Conservation (phyloP, 225 moss, liverwort and hornwort genomes). For the Pseudisothecium myosuroides region DNA sequence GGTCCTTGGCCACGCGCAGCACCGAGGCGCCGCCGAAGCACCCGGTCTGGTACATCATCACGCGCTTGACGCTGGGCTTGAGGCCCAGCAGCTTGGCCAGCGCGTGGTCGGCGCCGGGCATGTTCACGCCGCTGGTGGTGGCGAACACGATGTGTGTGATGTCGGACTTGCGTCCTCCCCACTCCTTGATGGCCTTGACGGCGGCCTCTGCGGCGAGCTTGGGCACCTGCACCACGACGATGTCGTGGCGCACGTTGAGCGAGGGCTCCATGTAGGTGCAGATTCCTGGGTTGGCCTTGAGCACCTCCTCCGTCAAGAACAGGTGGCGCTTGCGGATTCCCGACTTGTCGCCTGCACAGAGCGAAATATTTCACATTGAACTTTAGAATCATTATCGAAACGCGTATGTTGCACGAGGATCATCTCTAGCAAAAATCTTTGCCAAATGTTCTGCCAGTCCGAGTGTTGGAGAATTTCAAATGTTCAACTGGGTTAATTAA, state of each 20-base stretch:
- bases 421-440: background rate
- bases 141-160: slow-evolving; percentile 7
- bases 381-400: background rate
- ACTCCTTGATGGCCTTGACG: background rate
- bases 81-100: slow-evolving; percentile 34
- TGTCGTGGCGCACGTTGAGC: background rate
- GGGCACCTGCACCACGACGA: background rate
- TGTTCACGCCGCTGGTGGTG: slow-evolving; percentile 10
- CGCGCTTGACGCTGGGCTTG: slow-evolving; percentile 25
- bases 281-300: background rate
- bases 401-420: no score
- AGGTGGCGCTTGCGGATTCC: background rate
- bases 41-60: background rate
- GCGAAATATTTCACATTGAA: background rate
- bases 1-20: slow-evolving; percentile 3
- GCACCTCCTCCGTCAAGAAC: background rate
- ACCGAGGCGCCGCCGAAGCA: background rate
- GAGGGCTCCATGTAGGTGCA: background rate
- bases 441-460: background rate
- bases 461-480: background rate
- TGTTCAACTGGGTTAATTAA: no score
- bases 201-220: background rate
- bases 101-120: slow-evolving; percentile 37
- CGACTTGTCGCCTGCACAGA: background rate
- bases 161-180: background rate